A percentile compares a stretch with the other conserved stretches of the same genome.
phyloP scores from a whole-genome alignment of 108 stramenopile genomes.

The Cyclotella atomus region DNA sequence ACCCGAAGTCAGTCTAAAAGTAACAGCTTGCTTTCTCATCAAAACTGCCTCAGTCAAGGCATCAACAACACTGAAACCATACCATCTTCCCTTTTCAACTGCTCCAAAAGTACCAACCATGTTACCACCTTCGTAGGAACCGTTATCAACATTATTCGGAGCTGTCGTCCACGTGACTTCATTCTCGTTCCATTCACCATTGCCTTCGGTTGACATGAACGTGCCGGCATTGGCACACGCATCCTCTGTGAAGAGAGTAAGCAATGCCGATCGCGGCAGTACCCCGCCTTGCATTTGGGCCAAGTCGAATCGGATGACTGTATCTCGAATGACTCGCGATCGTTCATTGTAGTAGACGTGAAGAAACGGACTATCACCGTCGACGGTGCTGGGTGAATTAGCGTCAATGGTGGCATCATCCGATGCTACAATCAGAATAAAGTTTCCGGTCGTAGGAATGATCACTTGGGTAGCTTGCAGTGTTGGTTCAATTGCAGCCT shows the following conservation, averaged over 20 bases:
- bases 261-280: neutral
- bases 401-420: slow-evolving; percentile 14
- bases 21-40: neutral
- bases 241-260: neutral
- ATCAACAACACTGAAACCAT: neutral
- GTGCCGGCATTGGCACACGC: neutral
- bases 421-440: slow-evolving; percentile 3
- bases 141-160: neutral
- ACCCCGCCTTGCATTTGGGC: slow-evolving; percentile 5
- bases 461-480: slow-evolving; percentile 1
- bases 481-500: neutral
- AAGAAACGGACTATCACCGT: neutral
- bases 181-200: neutral
- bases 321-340: neutral
- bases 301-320: neutral
- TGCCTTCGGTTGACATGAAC: slow-evolving; percentile 1
- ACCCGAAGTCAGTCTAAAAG: neutral
- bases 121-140: neutral
- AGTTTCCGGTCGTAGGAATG: slow-evolving; percentile 2
- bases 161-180: neutral
- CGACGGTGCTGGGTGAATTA: neutral
- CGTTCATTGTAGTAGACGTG: slow-evolving; percentile 3
- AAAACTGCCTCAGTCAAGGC: slow-evolving; percentile 9
- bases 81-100: neutral
- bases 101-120: slow-evolving; percentile 3